phyloP scores from a whole-genome alignment of 345 rosid species.

The Stellera chamaejasme region DNA sequence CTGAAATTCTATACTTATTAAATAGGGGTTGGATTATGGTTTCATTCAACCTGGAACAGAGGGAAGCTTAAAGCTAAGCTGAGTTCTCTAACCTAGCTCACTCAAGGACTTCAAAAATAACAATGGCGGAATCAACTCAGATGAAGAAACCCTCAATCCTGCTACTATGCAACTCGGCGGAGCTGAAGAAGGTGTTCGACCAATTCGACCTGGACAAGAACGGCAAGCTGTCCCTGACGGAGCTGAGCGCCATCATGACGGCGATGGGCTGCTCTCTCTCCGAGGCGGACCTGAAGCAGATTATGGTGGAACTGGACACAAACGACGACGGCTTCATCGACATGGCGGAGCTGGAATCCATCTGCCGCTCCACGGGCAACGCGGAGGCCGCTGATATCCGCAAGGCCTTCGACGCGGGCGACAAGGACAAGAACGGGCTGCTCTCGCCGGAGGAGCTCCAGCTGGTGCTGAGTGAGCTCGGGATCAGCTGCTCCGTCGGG shows the following conservation, averaged over 20 bases:
- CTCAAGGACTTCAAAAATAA: too few relatives aligned
- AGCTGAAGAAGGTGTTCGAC: constrained; percentile 24
- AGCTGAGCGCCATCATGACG: too few relatives aligned
- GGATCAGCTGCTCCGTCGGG: constrained; percentile 23
- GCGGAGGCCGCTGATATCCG: constrained; percentile 12
- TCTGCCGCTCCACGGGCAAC: constrained; percentile 18
- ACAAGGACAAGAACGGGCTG: constrained; percentile 29
- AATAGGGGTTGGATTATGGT: too few relatives aligned
- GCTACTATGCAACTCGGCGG: not conserved
- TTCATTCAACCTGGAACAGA: too few relatives aligned
- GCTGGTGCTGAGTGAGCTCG: constrained; percentile 28
- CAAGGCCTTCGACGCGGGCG: constrained; percentile 37
- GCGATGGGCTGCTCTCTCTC: constrained; percentile 25
- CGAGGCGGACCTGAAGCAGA: constrained; percentile 19
- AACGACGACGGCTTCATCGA: constrained; percentile 32
- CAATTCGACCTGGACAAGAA: constrained; percentile 32
- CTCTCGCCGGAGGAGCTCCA: constrained; percentile 32
- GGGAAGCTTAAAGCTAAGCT: too few relatives aligned
- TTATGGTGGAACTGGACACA: constrained; percentile 32
- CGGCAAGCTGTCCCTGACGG: constrained; percentile 36
- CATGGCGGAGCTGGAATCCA: constrained; percentile 25
- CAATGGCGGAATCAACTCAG: too few relatives aligned
- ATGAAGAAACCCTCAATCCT: too few relatives aligned
- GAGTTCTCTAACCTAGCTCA: too few relatives aligned
- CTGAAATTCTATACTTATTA: too few relatives aligned